phyloP scores from a whole-genome alignment of 106 monocot genomes.

The Cymbidium sinense region DNA sequence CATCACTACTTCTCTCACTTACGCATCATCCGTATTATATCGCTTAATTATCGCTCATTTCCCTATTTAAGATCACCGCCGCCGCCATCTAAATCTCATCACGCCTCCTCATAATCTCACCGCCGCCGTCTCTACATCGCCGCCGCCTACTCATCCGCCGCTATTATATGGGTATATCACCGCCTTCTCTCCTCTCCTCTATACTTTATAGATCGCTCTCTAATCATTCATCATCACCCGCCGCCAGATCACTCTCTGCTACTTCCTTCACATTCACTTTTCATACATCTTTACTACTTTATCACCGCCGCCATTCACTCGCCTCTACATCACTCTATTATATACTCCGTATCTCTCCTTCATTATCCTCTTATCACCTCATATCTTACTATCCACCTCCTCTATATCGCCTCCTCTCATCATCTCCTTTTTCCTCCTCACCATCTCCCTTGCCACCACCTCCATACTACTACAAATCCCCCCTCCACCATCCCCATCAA shows the following conservation, averaged over 20 bases:
- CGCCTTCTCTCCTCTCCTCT: neutral
- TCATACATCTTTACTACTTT: too few relatives aligned
- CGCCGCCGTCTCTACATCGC: neutral
- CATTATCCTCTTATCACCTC: neutral
- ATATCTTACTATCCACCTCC: too few relatives aligned
- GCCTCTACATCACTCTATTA: too few relatives aligned
- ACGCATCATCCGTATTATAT: too few relatives aligned
- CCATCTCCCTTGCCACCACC: neutral
- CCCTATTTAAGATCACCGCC: neutral
- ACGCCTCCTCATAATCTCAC: neutral
- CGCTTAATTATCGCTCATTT: too few relatives aligned
- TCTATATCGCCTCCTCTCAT: neutral
- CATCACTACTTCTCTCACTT: too few relatives aligned
- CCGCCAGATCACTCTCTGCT: too few relatives aligned
- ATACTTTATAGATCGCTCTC: too few relatives aligned
- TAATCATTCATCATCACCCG: too few relatives aligned
- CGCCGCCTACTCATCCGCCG: neutral
- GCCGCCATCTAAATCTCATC: neutral
- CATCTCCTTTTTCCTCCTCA: neutral
- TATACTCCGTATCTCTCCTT: neutral
- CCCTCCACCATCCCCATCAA: neutral
- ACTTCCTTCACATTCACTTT: neutral
- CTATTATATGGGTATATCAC: too few relatives aligned
- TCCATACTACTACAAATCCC: slow-evolving; percentile 8
- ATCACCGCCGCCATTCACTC: too few relatives aligned